These are phyloP conservation scores for Podospora didyma DNA, from an alignment of 495 filamentous ascomycete species.

Conservation along the genomic window DNA sequence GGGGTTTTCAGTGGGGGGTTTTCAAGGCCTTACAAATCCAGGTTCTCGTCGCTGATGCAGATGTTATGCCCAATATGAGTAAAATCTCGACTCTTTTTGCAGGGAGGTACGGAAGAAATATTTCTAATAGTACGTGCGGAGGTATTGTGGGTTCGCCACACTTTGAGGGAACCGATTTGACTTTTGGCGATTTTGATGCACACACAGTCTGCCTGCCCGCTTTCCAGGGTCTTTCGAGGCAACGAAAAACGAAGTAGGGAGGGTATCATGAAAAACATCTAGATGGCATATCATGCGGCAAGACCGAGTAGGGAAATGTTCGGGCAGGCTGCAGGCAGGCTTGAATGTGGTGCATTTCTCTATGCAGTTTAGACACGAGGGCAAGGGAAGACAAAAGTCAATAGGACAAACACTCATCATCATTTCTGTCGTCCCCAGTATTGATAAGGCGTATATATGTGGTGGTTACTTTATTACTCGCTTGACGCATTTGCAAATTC, in stretches of 20 bases:
- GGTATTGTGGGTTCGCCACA: slow-evolving; percentile 1
- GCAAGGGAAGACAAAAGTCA: slow-evolving; percentile 13
- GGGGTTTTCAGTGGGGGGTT: background rate
- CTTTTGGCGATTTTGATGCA: slow-evolving; percentile 12
- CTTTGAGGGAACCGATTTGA: background rate
- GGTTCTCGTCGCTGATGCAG: background rate
- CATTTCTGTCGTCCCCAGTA: background rate
- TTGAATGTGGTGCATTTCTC: background rate
- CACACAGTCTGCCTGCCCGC: background rate
- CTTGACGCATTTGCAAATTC: too few relatives aligned
- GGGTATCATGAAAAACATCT: background rate
- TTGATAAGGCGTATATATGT: background rate
- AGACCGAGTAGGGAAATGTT: background rate
- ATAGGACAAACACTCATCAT: slow-evolving; percentile 4
- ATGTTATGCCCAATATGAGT: background rate
- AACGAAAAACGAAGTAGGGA: background rate
- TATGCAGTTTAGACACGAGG: slow-evolving; percentile 3
- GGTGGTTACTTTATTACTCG: background rate
- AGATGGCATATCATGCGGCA: background rate
- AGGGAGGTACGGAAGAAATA: background rate
- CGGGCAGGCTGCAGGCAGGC: background rate
- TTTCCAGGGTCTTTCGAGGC: background rate
- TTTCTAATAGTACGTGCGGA: background rate
- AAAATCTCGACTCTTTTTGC: background rate
- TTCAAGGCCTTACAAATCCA: background rate